Conservation (phyloP, 495 filamentous ascomycete species). For the Bacidia rubella region DNA sequence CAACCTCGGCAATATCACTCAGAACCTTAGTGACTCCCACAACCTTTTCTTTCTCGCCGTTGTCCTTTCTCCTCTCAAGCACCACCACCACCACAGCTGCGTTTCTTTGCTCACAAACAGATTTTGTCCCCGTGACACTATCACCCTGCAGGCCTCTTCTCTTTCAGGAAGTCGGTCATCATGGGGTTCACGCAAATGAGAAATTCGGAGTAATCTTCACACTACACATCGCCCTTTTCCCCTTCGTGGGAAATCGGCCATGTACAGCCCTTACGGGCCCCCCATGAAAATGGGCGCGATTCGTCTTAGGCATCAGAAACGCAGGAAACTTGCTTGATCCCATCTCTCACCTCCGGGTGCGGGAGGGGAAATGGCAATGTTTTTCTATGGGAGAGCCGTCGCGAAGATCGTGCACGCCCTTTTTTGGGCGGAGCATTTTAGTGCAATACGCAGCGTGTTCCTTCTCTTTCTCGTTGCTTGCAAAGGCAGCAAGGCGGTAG, state of each 20-base stretch:
- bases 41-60: slow-evolving; percentile 13
- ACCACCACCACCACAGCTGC: slow-evolving; percentile 94
- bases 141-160: too few species aligned
- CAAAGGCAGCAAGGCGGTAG: slow-evolving; percentile 23
- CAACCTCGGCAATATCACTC: too few species aligned
- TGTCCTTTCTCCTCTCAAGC: slow-evolving; percentile 46
- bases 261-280: slow-evolving; percentile 80
- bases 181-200: slow-evolving; percentile 91
- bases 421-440: slow-evolving; percentile 61
- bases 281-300: slow-evolving; percentile 87
- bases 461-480: slow-evolving; percentile 20
- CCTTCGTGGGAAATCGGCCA: slow-evolving; percentile 21
- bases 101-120: slow-evolving; percentile 98
- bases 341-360: slow-evolving; percentile 25
- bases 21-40: too few species aligned
- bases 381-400: slow-evolving; percentile 78
- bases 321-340: slow-evolving; percentile 44
- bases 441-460: slow-evolving; percentile 97
- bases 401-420: slow-evolving; percentile 73
- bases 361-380: slow-evolving; percentile 18
- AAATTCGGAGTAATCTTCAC: slow-evolving; percentile 99
- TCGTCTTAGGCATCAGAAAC: slow-evolving; percentile 88
- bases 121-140: too few species aligned
- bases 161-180: too few species aligned
- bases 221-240: slow-evolving; percentile 23